Evolutionary conservation across 164 flowering plant species (phyloP).

Genomic region (Dillenia suffruticosa): DNA sequence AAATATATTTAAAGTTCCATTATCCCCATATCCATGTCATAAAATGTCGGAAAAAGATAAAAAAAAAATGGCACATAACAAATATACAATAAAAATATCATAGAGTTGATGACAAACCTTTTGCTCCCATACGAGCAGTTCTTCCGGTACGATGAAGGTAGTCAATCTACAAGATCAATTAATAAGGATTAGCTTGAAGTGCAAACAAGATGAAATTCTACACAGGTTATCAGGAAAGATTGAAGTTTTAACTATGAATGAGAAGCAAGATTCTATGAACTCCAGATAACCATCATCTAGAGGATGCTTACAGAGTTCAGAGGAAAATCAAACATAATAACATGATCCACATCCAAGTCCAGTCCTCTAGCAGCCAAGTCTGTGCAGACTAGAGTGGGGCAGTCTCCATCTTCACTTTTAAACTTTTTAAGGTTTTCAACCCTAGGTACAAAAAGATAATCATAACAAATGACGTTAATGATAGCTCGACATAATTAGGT

Average conservation of each 20-base stretch:
- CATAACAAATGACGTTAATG: not conserved
- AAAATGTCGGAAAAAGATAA: not conserved
- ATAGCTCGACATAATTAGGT: not conserved
- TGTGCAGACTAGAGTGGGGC: slow-evolving; percentile 97
- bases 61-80: not conserved
- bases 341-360: slow-evolving; percentile 98
- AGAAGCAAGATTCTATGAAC: not conserved
- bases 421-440: slow-evolving; percentile 91
- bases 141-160: slow-evolving; percentile 99
- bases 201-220: not conserved
- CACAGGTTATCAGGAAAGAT: no score
- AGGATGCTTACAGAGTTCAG: slow-evolving; percentile 62
- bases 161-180: slow-evolving; percentile 61
- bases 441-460: slow-evolving; percentile 28
- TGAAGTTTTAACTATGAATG: not conserved
- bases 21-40: not conserved
- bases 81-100: not conserved
- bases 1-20: no score
- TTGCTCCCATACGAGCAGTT: slow-evolving; percentile 99
- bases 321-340: slow-evolving; percentile 97
- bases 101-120: slow-evolving; percentile 44
- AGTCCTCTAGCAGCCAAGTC: slow-evolving; percentile 97
- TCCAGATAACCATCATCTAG: not conserved
- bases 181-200: slow-evolving; percentile 1
- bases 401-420: slow-evolving; percentile 83